Percentiles rank a stretch among this genome's conserved stretches.
These are phyloP conservation scores for Talaromyces piceae DNA, from an alignment of 2,329 filamentous ascomycete species.

Conservation along the genomic window DNA sequence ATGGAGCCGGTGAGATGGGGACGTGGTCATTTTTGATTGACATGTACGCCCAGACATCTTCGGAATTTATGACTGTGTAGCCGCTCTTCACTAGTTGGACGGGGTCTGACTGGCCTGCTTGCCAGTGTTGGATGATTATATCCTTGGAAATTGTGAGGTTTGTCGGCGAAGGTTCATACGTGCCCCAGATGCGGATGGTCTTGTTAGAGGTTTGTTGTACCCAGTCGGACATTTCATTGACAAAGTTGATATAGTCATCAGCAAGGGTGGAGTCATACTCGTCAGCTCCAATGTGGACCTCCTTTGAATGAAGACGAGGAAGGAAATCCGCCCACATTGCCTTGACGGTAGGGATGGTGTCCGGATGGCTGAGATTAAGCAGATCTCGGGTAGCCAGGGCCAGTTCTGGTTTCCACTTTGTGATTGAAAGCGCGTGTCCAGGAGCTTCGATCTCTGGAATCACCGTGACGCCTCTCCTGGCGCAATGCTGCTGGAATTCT, in stretches of 20 bases:
- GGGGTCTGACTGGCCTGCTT: constrained; percentile 47
- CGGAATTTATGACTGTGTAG: constrained; percentile 48
- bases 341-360: constrained; percentile 47
- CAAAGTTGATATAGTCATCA: constrained; percentile 38
- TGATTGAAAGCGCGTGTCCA: constrained; percentile 49
- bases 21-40: constrained; percentile 49
- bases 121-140: constrained; percentile 51
- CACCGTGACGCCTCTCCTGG: constrained; percentile 49
- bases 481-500: constrained; percentile 47
- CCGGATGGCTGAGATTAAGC: constrained; percentile 49
- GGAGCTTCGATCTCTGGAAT: constrained; percentile 55
- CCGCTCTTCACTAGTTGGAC: constrained; percentile 39
- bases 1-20: constrained; percentile 42
- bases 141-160: constrained; percentile 35
- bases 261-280: constrained; percentile 1
- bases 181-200: constrained; percentile 50
- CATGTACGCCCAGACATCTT: constrained; percentile 50
- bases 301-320: background rate
- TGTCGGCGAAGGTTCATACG: constrained; percentile 40
- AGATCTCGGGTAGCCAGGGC: constrained; percentile 43
- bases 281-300: constrained; percentile 1
- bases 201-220: constrained; percentile 39
- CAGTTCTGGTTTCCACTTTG: constrained; percentile 53
- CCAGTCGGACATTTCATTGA: constrained; percentile 44
- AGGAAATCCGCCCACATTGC: constrained; percentile 1